These are phyloP conservation scores for Lipomyces orientalis DNA, from an alignment of 805 yeast genomes.

Conservation along the genomic window DNA sequence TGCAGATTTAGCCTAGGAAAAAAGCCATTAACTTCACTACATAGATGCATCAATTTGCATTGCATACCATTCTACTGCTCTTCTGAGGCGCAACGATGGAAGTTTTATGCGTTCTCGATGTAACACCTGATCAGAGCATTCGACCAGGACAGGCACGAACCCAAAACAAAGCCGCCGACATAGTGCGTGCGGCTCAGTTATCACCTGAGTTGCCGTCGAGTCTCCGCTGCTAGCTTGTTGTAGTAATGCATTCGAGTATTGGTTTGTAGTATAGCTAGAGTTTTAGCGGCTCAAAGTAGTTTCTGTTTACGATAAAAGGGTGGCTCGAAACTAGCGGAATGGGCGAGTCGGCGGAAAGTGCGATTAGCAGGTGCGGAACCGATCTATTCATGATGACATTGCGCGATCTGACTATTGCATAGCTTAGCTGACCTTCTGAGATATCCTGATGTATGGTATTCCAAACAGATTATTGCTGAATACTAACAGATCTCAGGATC, in stretches of 20 bases:
- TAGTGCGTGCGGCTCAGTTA: not conserved
- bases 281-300: not conserved
- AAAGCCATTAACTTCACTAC: not conserved
- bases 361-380: conserved; percentile 31
- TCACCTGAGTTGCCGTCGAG: not conserved
- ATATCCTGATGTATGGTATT: conserved; percentile 37
- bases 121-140: not conserved
- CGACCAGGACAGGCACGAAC: not conserved
- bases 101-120: not conserved
- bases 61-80: not conserved
- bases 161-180: not conserved
- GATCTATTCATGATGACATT: not conserved
- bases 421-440: conserved; percentile 38
- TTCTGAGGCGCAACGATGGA: not conserved
- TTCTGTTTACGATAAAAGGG: not conserved
- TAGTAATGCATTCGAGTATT: not conserved
- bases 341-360: conserved; percentile 29
- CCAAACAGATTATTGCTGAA: not conserved
- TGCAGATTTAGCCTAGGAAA: not conserved
- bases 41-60: not conserved
- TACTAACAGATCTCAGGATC: conserved; percentile 36
- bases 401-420: not conserved
- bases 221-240: not conserved
- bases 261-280: not conserved
- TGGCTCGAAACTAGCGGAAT: not conserved